These are phyloP conservation scores for Alliaria petiolata DNA, from an alignment of 345 rosid species.

Conservation along the genomic window DNA sequence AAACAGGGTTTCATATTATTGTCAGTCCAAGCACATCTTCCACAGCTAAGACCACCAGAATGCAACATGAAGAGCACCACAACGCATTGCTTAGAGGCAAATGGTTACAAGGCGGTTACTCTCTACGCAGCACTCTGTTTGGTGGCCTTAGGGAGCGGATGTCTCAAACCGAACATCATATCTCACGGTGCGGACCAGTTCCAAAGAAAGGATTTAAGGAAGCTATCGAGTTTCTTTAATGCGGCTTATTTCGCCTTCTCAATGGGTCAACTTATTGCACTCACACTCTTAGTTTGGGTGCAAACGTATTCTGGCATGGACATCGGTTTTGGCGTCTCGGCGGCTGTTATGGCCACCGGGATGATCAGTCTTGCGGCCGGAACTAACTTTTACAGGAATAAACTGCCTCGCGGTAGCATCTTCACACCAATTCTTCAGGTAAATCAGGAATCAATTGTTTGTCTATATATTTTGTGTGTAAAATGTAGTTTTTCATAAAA, in stretches of 20 bases:
- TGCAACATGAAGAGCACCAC: slow-evolving; percentile 48
- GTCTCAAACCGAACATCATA: slow-evolving; percentile 93
- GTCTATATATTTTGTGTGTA: not conserved
- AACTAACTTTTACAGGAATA: slow-evolving; percentile 54
- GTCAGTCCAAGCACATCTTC: slow-evolving; percentile 88
- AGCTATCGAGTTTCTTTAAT: slow-evolving; percentile 84
- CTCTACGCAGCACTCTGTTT: slow-evolving; percentile 72
- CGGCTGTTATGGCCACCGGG: slow-evolving; percentile 80
- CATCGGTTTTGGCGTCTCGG: slow-evolving; percentile 87
- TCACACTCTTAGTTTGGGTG: slow-evolving; percentile 86
- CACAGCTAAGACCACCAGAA: slow-evolving; percentile 73
- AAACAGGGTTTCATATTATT: slow-evolving; percentile 80
- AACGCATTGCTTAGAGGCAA: slow-evolving; percentile 56
- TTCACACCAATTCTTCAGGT: slow-evolving; percentile 90
- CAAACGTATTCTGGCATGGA: slow-evolving; percentile 97
- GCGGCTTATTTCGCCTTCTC: slow-evolving; percentile 89
- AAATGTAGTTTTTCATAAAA: no score
- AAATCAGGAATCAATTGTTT: not conserved
- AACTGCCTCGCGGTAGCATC: slow-evolving; percentile 70
- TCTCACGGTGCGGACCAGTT: slow-evolving; percentile 94
- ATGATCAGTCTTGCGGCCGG: slow-evolving; percentile 65
- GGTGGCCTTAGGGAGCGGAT: slow-evolving; percentile 95
- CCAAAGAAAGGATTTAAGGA: slow-evolving; percentile 44
- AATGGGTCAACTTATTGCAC: slow-evolving; percentile 73
- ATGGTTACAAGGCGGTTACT: slow-evolving; percentile 58